phyloP scores from a whole-genome alignment of 371 early-diverging fungal genomes.

The Entomophthora muscae region DNA sequence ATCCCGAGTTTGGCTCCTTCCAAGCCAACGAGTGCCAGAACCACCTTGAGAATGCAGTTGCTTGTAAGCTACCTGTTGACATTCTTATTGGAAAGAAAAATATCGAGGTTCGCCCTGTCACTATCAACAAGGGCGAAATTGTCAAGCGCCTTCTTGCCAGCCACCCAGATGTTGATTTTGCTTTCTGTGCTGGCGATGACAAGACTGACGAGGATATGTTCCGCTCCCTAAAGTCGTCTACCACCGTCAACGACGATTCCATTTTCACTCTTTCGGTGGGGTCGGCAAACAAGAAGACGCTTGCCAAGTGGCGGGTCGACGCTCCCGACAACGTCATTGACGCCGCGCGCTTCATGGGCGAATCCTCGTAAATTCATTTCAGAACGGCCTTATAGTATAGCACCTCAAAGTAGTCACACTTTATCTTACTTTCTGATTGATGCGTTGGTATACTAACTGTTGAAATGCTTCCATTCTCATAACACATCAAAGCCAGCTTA shows the following conservation, averaged over 20 bases:
- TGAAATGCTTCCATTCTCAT: too few species aligned
- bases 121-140: conserved; percentile 81
- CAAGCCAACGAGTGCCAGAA: conserved; percentile 87
- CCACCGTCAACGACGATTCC: conserved; percentile 13
- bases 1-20: conserved; percentile 51
- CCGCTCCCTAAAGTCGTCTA: conserved; percentile 33
- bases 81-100: conserved; percentile 92
- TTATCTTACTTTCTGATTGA: too few species aligned
- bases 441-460: too few species aligned
- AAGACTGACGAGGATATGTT: conserved; percentile 96
- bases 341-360: background rate
- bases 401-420: too few species aligned
- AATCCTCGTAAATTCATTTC: background rate
- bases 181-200: conserved; percentile 92
- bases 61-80: conserved; percentile 83
- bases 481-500: too few species aligned
- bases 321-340: conserved; percentile 12
- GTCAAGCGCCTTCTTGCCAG: conserved; percentile 53
- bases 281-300: conserved; percentile 53
- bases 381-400: too few species aligned
- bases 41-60: conserved; percentile 68
- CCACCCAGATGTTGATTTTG: conserved; percentile 56
- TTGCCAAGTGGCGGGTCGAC: conserved; percentile 48
- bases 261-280: conserved; percentile 55
- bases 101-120: conserved; percentile 70